Conservation (phyloP, 1,139 yeast species). For the Protomyces inundatus region DNA sequence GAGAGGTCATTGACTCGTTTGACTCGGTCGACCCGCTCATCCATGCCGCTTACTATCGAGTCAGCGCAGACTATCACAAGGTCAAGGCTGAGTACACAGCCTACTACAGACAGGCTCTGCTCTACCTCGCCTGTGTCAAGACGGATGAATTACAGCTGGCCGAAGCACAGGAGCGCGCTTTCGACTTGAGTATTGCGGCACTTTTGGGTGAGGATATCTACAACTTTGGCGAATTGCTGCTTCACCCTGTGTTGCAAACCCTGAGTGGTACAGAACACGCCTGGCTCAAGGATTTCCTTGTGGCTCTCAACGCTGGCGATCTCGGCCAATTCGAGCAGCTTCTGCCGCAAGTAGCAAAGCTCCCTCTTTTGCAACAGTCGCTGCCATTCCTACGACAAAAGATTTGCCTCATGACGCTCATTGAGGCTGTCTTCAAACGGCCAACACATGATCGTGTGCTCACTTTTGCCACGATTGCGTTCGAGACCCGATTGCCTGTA, state of each 20-base stretch:
- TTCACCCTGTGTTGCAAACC: slow-evolving; percentile 73
- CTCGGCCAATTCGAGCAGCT: slow-evolving; percentile 55
- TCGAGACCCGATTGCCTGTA: slow-evolving; percentile 61
- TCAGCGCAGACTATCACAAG: slow-evolving; percentile 69
- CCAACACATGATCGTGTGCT: slow-evolving; percentile 70
- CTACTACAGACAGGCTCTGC: slow-evolving; percentile 63
- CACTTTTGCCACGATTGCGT: slow-evolving; percentile 65
- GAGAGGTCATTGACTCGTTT: slow-evolving; percentile 53
- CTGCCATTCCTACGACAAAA: slow-evolving; percentile 77
- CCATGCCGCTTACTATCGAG: slow-evolving; percentile 76
- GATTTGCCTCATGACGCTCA: slow-evolving; percentile 83
- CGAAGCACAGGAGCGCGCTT: slow-evolving; percentile 59
- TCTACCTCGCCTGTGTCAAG: slow-evolving; percentile 58
- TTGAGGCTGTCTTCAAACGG: slow-evolving; percentile 77
- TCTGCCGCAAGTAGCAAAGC: slow-evolving; percentile 44
- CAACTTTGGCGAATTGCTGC: slow-evolving; percentile 89
- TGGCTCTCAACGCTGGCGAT: slow-evolving; percentile 73
- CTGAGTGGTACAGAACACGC: slow-evolving; percentile 51
- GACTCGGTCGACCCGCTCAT: slow-evolving; percentile 64
- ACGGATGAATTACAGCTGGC: slow-evolving; percentile 48
- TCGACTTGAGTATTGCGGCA: slow-evolving; percentile 81
- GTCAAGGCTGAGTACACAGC: slow-evolving; percentile 69
- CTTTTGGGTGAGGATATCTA: slow-evolving; percentile 85
- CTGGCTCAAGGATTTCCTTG: slow-evolving; percentile 71
- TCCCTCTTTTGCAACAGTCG: slow-evolving; percentile 57